Evolutionary conservation across 1,139 yeast genomes (phyloP), one percentile per base, ranked within the genome.

Genomic region (Zygoascus meyerae): DNA sequence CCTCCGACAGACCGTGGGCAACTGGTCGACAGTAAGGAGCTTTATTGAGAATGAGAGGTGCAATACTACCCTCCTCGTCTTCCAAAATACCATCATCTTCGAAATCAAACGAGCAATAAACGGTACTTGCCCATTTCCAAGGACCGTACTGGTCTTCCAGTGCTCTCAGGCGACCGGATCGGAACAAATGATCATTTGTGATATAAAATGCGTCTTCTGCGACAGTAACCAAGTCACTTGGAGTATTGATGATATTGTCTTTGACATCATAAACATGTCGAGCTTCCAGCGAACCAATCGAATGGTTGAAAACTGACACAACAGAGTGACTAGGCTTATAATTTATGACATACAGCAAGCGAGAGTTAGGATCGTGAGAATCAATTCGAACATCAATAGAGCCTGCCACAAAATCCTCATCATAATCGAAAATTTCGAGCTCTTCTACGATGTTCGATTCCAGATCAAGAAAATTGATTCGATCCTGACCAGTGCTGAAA

Each of bases 101-200:
- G 7, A 44, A 18, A 12, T 45, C 40, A 35, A 40, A 45, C 26
- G 14, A 11, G 17, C 48, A 45, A 17, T 40, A 40, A 2, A 44
- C 47, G 2, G 40, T 45, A 2, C 43, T 43, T 4, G 47, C 38
- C 49, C 47, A 47, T 30, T 16, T 34, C 49, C 47, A 47, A 11
- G 49, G 47, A 5, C 49, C 49, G 31, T 34, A 39, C 1, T 17
- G 14, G 15, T 47, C 49, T 16, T 47, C 49, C 9, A 40, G 10
- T 6, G 32, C 18, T 31, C 49, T 28, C 7, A 44, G 39, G 7
- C 17, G 12, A 3, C 47, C 49, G 5, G 17, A 34, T 12, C 18
- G 31, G 33, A 47, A 47, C 5, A 43, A 34, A 28, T 47, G 49
- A 31, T 47, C 49, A 29, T 47, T 47, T 18, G 49, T 47, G 29